Conservation (phyloP, 129 eudicot genomes). For the Heracleum sosnowskyi region DNA sequence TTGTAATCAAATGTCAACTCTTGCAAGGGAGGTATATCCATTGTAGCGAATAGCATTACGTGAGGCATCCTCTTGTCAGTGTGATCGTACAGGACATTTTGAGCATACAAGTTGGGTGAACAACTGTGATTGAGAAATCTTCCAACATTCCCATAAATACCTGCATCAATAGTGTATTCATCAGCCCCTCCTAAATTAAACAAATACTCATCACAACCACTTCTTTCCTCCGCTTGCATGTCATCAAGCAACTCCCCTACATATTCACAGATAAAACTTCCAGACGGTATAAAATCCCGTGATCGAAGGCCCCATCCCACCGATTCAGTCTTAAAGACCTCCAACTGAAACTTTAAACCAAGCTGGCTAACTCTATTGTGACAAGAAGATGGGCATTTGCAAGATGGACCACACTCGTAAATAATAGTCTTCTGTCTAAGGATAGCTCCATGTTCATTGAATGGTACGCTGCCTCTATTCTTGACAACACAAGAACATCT, state of each 20-base stretch:
- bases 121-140: conserved; percentile 51
- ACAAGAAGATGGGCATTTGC: conserved; percentile 47
- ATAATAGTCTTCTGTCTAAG: conserved; percentile 13
- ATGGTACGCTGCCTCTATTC: conserved; percentile 32
- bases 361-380: conserved; percentile 37
- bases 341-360: conserved; percentile 23
- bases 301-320: conserved; percentile 50
- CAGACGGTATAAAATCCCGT: conserved; percentile 15
- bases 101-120: conserved; percentile 38
- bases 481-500: conserved; percentile 29
- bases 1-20: conserved; percentile 35
- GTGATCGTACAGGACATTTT: conserved; percentile 35
- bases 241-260: conserved; percentile 26
- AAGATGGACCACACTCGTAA: conserved; percentile 43
- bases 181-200: conserved; percentile 25
- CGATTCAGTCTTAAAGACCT: conserved; percentile 33
- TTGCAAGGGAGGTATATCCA: conserved; percentile 25
- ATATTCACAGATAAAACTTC: conserved; percentile 42
- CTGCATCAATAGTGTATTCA: conserved; percentile 38
- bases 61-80: conserved; percentile 28
- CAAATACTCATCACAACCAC: conserved; percentile 21
- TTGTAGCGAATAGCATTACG: conserved; percentile 36
- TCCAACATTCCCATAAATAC: conserved; percentile 28
- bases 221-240: conserved; percentile 21
- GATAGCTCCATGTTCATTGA: conserved; percentile 21